These are phyloP conservation scores for Mortierella sp. DNA, from an alignment of 371 early-diverging fungal genomes.

Conservation along the genomic window DNA sequence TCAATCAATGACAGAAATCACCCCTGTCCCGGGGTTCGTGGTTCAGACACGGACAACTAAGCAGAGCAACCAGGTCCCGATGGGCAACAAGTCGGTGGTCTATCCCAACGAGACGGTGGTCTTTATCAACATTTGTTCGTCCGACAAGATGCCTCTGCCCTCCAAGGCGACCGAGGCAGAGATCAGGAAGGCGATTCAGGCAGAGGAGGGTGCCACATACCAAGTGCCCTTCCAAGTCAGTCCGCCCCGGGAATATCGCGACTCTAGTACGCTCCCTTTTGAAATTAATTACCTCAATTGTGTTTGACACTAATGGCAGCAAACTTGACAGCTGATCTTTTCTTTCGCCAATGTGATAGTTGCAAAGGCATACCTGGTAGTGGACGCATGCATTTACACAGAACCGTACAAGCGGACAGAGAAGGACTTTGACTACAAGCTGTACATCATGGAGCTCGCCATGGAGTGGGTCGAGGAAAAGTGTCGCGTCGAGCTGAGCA, in stretches of 20 bases:
- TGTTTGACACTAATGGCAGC: neutral
- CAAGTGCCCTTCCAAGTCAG: conserved; percentile 78
- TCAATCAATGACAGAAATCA: conserved; percentile 44
- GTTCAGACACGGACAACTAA: conserved; percentile 65
- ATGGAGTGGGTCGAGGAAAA: conserved; percentile 78
- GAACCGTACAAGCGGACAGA: conserved; percentile 67
- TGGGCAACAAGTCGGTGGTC: conserved; percentile 32
- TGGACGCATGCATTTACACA: conserved; percentile 80
- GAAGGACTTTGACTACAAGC: conserved; percentile 69
- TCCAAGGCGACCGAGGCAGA: conserved; percentile 70
- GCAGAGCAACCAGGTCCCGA: conserved; percentile 26
- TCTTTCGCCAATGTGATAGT: conserved; percentile 28
- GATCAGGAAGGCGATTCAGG: conserved; percentile 73
- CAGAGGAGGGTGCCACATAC: conserved; percentile 70
- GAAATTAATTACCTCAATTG: neutral
- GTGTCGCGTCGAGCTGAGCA: conserved; percentile 43
- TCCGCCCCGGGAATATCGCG: conserved; percentile 59
- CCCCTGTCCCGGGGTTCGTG: conserved; percentile 74
- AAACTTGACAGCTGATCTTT: neutral
- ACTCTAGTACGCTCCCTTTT: conserved; percentile 56
- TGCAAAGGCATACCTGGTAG: conserved; percentile 65
- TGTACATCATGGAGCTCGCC: conserved; percentile 76
- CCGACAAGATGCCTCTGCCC: conserved; percentile 73
- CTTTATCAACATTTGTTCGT: conserved; percentile 82
- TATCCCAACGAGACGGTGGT: conserved; percentile 63